A percentile compares a stretch with the other conserved stretches of the same genome.
Conservation (phyloP, 306 rosid species). For the Macrotyloma uniflorum region DNA sequence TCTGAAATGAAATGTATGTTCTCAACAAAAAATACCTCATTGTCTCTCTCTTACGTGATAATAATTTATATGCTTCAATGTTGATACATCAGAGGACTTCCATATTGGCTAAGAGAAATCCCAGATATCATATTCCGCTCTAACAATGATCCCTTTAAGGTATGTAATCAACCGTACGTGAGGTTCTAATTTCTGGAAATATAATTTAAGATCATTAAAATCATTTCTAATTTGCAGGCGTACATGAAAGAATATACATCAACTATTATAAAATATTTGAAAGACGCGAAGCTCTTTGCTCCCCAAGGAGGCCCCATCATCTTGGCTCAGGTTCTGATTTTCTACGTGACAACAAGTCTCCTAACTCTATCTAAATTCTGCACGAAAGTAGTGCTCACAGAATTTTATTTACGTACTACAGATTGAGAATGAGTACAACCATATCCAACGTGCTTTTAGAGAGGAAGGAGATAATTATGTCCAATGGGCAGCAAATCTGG, state of each 20-base stretch:
- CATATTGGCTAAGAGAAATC: constrained; percentile 91
- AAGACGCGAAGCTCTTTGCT: constrained; percentile 63
- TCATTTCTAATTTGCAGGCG: constrained; percentile 49
- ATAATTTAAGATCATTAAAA: neutral
- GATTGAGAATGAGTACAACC: constrained; percentile 96
- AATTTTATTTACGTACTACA: constrained; percentile 25
- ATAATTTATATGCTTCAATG: constrained; percentile 2
- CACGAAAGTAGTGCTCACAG: neutral
- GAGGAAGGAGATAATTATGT: constrained; percentile 60
- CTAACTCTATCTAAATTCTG: neutral
- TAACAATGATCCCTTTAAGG: constrained; percentile 79
- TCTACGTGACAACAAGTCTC: constrained; percentile 7
- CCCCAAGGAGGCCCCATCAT: constrained; percentile 95
- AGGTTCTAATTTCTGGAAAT: constrained; percentile 4
- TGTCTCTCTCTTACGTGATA: neutral
- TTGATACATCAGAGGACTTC: constrained; percentile 76
- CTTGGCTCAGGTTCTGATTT: constrained; percentile 75
- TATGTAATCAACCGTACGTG: constrained; percentile 18
- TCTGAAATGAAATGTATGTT: constrained; percentile 21
- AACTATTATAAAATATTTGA: constrained; percentile 53
- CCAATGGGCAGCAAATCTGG: constrained; percentile 90
- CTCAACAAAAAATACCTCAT: neutral
- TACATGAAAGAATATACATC: constrained; percentile 62
- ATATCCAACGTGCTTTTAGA: constrained; percentile 71
- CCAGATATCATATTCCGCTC: constrained; percentile 79